Conservation (phyloP, 1,139 yeast species). For the Suhomyces yuchorum region DNA sequence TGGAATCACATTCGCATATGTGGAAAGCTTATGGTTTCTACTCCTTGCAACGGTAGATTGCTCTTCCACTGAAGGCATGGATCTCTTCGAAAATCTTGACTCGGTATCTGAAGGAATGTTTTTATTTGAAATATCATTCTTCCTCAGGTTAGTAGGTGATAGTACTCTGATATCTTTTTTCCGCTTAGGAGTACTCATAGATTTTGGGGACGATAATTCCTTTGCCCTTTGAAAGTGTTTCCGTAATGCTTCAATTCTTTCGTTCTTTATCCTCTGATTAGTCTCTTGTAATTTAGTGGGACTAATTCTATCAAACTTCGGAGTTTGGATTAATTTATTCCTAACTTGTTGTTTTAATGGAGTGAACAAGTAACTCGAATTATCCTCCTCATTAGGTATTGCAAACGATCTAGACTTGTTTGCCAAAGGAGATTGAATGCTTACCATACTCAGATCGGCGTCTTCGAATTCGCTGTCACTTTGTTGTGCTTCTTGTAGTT, state of each 20-base stretch:
- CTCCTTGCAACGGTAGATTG: background rate
- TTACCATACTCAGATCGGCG: constrained; percentile 25
- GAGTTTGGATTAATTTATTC: constrained; percentile 19
- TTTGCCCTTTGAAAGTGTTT: constrained; percentile 37
- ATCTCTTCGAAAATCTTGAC: background rate
- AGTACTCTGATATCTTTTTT: background rate
- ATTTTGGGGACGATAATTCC: constrained; percentile 16
- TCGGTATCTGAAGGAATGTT: background rate
- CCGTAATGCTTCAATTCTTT: constrained; percentile 38
- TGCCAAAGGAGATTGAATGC: constrained; percentile 42
- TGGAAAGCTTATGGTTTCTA: background rate
- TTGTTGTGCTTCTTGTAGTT: constrained; percentile 13
- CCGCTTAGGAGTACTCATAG: constrained; percentile 6
- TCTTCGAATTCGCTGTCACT: constrained; percentile 19
- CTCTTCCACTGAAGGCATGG: background rate
- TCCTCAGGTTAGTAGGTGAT: constrained; percentile 3
- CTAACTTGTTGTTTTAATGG: constrained; percentile 36
- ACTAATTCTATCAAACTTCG: constrained; percentile 30
- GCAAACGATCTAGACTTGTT: constrained; percentile 17
- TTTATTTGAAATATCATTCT: background rate
- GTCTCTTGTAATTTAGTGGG: constrained; percentile 47
- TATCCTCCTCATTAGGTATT: constrained; percentile 9
- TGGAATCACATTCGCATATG: constrained; percentile 22
- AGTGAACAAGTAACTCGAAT: constrained; percentile 32
- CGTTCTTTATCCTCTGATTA: constrained; percentile 36